A percentile compares a stretch with the other conserved stretches of the same genome.
phyloP scores from a whole-genome alignment of 2,329 filamentous ascomycete genomes.

The Elsinoe necatrix region DNA sequence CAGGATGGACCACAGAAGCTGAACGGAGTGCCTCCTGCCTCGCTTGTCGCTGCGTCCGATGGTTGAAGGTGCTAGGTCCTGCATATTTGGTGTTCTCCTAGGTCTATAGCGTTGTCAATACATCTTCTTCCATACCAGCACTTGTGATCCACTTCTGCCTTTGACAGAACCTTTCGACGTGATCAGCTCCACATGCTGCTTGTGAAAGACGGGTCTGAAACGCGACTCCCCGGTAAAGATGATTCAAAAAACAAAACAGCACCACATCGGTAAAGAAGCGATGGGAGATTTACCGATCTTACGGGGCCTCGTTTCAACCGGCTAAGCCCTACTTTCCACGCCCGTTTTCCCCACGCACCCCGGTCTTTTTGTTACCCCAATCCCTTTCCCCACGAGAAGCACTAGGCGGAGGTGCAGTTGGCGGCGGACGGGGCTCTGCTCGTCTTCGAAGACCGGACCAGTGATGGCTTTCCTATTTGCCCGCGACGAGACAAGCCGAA shows the following conservation, averaged over 20 bases:
- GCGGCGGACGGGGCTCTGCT: neutral
- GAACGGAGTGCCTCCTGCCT: conserved; percentile 3
- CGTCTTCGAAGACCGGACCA: neutral
- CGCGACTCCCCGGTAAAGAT: neutral
- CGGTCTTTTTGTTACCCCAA: neutral
- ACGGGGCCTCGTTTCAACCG: conserved; percentile 1
- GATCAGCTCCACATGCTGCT: neutral
- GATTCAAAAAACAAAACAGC: neutral
- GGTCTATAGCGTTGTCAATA: conserved; percentile 7
- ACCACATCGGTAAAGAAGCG: conserved; percentile 8
- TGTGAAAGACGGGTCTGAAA: neutral
- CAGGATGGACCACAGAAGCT: conserved; percentile 7
- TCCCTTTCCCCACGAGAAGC: neutral
- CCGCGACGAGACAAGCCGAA: conserved; percentile 1
- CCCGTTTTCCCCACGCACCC: conserved; percentile 1
- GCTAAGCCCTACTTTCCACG: neutral
- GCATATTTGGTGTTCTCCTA: neutral
- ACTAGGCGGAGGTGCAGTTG: conserved; percentile 1
- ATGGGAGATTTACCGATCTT: neutral
- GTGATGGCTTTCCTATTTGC: neutral
- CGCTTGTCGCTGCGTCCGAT: neutral
- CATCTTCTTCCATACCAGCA: neutral
- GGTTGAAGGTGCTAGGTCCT: neutral
- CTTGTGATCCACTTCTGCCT: neutral
- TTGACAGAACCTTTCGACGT: no score